phyloP scores from a whole-genome alignment of 1,139 yeast genomes.

The Debaryomyces coudertii region DNA sequence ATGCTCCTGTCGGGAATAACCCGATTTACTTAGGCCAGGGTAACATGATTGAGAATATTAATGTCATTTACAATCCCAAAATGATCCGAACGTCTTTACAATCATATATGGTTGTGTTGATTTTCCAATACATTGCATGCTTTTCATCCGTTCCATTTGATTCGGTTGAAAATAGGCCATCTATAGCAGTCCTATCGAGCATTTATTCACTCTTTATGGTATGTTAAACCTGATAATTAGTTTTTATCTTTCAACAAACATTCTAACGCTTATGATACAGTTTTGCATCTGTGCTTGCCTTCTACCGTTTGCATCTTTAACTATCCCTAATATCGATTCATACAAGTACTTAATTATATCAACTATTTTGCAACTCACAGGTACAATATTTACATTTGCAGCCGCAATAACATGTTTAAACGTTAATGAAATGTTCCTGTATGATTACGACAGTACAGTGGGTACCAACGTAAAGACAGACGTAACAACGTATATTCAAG shows the following conservation, averaged over 20 bases:
- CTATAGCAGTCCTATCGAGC: constrained; percentile 29
- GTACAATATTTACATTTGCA: constrained; percentile 23
- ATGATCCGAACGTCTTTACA: constrained; percentile 25
- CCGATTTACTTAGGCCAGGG: constrained; percentile 27
- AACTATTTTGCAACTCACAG: constrained; percentile 24
- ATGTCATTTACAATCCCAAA: constrained; percentile 23
- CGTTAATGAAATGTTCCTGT: constrained; percentile 29
- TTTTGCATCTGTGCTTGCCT: constrained; percentile 29
- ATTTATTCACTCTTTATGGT: constrained; percentile 35
- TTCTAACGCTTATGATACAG: constrained; percentile 20
- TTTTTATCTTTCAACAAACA: not conserved
- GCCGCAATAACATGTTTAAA: constrained; percentile 25
- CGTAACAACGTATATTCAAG: constrained; percentile 30
- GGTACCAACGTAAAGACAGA: constrained; percentile 21
- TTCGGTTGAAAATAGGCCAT: constrained; percentile 44
- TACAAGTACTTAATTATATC: constrained; percentile 17
- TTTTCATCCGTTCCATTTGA: constrained; percentile 49
- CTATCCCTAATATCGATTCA: constrained; percentile 24
- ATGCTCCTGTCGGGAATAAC: constrained; percentile 22
- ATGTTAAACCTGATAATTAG: constrained; percentile 17
- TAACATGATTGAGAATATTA: constrained; percentile 25
- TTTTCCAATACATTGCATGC: constrained; percentile 41
- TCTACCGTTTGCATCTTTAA: constrained; percentile 24
- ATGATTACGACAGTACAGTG: constrained; percentile 23
- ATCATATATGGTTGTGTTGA: constrained; percentile 32